Evolutionary conservation across 2,329 filamentous ascomycete genomes (phyloP), one percentile per base, ranked within the genome.

Genomic region (Podosphaera aphanis): DNA sequence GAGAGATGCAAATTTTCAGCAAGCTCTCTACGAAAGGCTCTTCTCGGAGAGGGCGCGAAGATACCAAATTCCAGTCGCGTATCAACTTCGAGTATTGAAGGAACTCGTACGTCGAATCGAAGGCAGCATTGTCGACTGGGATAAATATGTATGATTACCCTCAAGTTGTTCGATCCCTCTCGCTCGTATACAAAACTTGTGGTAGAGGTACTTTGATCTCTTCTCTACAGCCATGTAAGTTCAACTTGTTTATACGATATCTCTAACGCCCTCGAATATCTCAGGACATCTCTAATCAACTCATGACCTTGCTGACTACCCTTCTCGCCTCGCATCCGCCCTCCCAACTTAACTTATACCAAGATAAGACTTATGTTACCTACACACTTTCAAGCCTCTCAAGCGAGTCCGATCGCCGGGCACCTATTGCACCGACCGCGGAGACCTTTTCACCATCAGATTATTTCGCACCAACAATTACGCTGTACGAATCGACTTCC

Each of bases 211-310:
- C 29, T 7, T 13, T 33, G 29, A n/a, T n/a, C 11, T 33, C 15
- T n/a, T 6, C 29, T 33, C 29, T 33, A 33, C 29, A n/a, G 13
- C 29, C 29, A 33, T n/a, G 29, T 42, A 27, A 27, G 10, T 27
- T 18, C 27, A 8, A 1, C 7, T 27, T 20, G 39, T 42, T 27
- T 27, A 27, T 27, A 27, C 39, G 2, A 20, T 20, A 19, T 10
- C 18, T 44, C 27, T 44, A 23, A 44, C 42, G n/a, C 10, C 20
- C 19, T 7, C 27, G n/a, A 21, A 39, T 35, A 20, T 53, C 46
- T 51, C 63, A 94, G 86, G 84, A 79, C 60, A 77, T 93, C 41
- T 84, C 79, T 50, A 83, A 93, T 61, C 69, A 79, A 60, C 70
- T 94, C 55, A 82, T 88, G 70, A 66, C 67, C 46, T 65, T 68